Base-by-base conservation (phyloP, 805 yeast genomes). In the Cyberlindnera sargentensis region DNA sequence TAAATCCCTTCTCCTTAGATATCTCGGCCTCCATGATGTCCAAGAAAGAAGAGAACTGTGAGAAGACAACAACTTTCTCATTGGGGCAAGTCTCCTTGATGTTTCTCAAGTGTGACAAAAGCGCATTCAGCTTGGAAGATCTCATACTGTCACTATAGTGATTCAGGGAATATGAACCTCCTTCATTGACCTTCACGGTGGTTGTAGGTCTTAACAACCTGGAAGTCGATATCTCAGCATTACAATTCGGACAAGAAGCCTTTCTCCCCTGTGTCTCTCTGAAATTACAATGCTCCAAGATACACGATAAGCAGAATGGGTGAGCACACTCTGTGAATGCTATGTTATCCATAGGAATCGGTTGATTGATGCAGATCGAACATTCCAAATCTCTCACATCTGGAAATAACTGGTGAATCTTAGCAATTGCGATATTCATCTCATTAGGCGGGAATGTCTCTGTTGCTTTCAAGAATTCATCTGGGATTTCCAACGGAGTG, bases 31-130 rank as follows among this genome's bases (percentile, higher is more conserved):
- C 83, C 42, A 90, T 76, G 8, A 87, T 66, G 59, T 88, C 96
- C 47, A 90, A 61, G 55, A 79, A 91, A 0, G 86, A 73, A 0
- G 96, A 84, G 55, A 90, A 90, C 53, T 91, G 97, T 2, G 96
- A 88, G 57, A 91, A 91, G 0, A 91, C 90, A 40, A 91, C 89
- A 4, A 84, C 78, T 54, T 84, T 88, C 45, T 81, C 86, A 11
- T 78, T 79, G 0, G 82, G 76, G 7, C 75, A 69, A 11, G 75
- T 76, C 26, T 72, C 76, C 44, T 71, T 72, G 11, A 84, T 63
- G 27, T 63, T 64, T 32, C 75, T 66, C 15, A 88, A 61, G 55
- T 84, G 88, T 4, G 69, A 63, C 5, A 85, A 46, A 26, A 89
- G 66, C 0, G 95, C 88, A 50, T 77, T 76, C 10, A 86, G 68